These are phyloP conservation scores for Saccharomyces hybrid DNA, from an alignment of 1,139 yeast species.

Conservation along the genomic window DNA sequence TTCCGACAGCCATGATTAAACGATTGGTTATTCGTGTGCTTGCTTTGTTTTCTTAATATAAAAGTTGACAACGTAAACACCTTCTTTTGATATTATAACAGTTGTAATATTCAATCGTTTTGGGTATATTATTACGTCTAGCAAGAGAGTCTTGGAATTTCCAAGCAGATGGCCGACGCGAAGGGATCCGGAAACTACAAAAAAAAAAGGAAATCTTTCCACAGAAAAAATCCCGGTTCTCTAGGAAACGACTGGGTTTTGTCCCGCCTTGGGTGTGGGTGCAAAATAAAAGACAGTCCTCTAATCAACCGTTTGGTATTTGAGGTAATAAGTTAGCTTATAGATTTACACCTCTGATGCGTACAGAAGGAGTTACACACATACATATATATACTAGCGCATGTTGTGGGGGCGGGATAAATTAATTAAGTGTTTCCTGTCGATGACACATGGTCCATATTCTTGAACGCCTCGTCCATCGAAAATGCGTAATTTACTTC, in stretches of 20 bases:
- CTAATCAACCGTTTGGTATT: neutral
- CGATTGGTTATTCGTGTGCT: slow-evolving; percentile 1
- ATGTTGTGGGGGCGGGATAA: neutral
- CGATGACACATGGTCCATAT: neutral
- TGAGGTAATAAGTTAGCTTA: neutral
- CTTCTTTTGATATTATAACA: neutral
- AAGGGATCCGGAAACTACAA: neutral
- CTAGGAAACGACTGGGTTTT: neutral
- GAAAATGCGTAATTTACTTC: neutral
- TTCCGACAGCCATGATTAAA: slow-evolving; percentile 81
- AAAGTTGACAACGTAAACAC: neutral
- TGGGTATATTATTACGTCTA: neutral
- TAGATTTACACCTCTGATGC: neutral
- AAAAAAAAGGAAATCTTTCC: neutral
- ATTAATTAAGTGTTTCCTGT: neutral
- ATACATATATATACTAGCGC: neutral
- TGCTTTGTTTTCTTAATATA: neutral
- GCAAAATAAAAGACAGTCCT: neutral
- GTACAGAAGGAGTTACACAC: neutral
- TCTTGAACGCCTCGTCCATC: neutral
- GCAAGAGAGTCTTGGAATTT: neutral
- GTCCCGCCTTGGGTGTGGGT: neutral
- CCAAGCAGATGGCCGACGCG: neutral
- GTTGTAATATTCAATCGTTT: neutral
- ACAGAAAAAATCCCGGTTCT: neutral